phyloP scores from a whole-genome alignment of 2,329 filamentous ascomycete species.

The Cladosporium sp. region DNA sequence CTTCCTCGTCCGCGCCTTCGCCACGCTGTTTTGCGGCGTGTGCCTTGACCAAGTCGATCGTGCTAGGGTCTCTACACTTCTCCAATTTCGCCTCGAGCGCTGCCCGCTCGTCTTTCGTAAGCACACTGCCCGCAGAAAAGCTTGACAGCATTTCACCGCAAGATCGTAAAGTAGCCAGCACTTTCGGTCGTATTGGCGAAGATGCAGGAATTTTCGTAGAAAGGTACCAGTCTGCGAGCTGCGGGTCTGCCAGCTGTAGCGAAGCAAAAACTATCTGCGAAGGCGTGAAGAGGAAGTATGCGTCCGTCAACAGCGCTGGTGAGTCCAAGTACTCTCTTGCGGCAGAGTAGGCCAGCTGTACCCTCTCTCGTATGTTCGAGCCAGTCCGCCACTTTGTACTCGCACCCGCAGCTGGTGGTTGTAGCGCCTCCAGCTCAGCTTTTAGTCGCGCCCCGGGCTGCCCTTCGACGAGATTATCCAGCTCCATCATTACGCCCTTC shows the following conservation, averaged over 20 bases:
- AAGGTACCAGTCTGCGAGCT: conserved; percentile 56
- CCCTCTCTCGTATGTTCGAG: conserved; percentile 44
- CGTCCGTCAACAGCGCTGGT: conserved; percentile 83
- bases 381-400: conserved; percentile 29
- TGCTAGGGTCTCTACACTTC: conserved; percentile 72
- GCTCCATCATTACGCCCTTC: conserved; percentile 82
- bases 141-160: conserved; percentile 45
- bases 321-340: conserved; percentile 71
- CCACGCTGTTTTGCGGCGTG: conserved; percentile 59
- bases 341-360: conserved; percentile 67
- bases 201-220: conserved; percentile 44
- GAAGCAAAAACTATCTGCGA: conserved; percentile 91
- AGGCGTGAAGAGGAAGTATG: conserved; percentile 95
- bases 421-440: conserved; percentile 28
- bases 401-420: conserved; percentile 17
- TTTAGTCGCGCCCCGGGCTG: conserved; percentile 45
- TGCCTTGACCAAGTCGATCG: conserved; percentile 69
- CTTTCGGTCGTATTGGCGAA: conserved; percentile 34
- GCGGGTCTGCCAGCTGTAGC: conserved; percentile 71
- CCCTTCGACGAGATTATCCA: conserved; percentile 67
- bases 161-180: conserved; percentile 41
- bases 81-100: conserved; percentile 67
- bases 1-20: conserved; percentile 39
- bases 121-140: conserved; percentile 30
- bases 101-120: conserved; percentile 37